Base-by-base conservation (phyloP, 345 rosid species). In the Angophora floribunda region DNA sequence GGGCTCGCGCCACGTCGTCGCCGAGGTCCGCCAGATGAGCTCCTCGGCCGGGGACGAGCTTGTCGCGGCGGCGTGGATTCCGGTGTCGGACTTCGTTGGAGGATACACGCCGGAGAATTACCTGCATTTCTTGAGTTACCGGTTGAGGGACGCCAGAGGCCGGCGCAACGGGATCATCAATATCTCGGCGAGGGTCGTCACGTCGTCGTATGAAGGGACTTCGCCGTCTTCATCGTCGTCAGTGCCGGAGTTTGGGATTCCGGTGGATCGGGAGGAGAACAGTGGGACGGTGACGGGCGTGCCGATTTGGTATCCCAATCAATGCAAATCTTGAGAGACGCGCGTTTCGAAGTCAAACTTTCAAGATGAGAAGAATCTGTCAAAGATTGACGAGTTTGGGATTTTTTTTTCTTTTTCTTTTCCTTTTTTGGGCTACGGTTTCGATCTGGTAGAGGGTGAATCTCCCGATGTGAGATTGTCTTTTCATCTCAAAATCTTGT, bases 121-220 rank as follows among this genome's bases (percentile, higher is more conserved):
- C 65, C 86, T 80, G 89, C 78, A 87, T 17, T 80, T 87, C 86
- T 61, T 87, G 89, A 87, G 89, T 80, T 87, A 87, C 51, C 7
- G 89, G 61, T 52, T 87, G 67, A 51, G 78, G 50, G 89, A 87
- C 67, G 26, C 86, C 32, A 80, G 14, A 21, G 86, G 86, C 22
- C 14, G 22, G 75, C 61, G 65, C 47, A 87, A 87, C 19, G 89
- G 89, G 65, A 87, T 87, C 65, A 26, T 87, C 84, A 87, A 87
- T 45, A 19, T 87, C 49, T 87, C 89, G 7, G 52, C 47, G 57
- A 87, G 65, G 41, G 41, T 75, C 15, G 85, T 24, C 67, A 7
- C 55, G 32, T 85, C 88, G 57, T 45, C 44, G 41, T 14, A 51
- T 24, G 13, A 44, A 28, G 63, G 51, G 65, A 19, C 51, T 41